Base-by-base conservation (phyloP, 805 yeast species). In the Hanseniaspora hatyaiensis region DNA sequence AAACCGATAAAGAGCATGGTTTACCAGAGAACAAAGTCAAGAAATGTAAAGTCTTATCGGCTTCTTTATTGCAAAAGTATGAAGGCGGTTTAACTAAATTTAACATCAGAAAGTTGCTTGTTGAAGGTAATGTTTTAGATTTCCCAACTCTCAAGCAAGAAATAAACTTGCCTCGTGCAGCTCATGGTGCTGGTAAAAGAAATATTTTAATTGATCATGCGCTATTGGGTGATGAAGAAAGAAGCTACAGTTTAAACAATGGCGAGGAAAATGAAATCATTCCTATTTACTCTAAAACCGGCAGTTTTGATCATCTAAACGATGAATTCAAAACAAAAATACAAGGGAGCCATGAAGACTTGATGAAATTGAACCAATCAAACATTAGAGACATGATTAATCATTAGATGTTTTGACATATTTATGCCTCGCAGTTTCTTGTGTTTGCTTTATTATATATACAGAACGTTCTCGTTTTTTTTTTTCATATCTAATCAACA, bases 201-300 rank as follows among this genome's bases (percentile, higher is more conserved):
- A 45, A 45, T 20, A 37, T 45, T 6, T 36, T 45, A 18, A 45
- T 45, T 23, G 49, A 45, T 37, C 49, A 45, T 18, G 42, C 36
- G 13, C 24, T 45, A 20, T n/a, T 45, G 4, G 42, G 28, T 30
- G 33, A 45, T 18, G 31, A 31, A 18, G n/a, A 12, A 5, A 45
- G 49, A 45, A 37, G 42, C 12, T 45, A 22, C 26, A 34, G 41
- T 18, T n/a, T 45, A 2, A 37, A 37, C n/a, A 36, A 24, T 18
- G 49, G 40, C 4, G 42, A 36, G 9, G 42, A 34, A n/a, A 40
- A 45, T 24, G 49, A 45, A 31, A 37, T 45, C 8, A 23, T 45
- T 8, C 49, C 49, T 37, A 22, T 45, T 4, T 45, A 26, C 29
- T 37, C 38, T 3, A 45, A 37, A 15, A 16, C 34, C 6, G 37